Percentiles rank a stretch among this genome's conserved stretches.
Conservation (phyloP, 2,329 filamentous ascomycete genomes). For the Septoria petroselini region DNA sequence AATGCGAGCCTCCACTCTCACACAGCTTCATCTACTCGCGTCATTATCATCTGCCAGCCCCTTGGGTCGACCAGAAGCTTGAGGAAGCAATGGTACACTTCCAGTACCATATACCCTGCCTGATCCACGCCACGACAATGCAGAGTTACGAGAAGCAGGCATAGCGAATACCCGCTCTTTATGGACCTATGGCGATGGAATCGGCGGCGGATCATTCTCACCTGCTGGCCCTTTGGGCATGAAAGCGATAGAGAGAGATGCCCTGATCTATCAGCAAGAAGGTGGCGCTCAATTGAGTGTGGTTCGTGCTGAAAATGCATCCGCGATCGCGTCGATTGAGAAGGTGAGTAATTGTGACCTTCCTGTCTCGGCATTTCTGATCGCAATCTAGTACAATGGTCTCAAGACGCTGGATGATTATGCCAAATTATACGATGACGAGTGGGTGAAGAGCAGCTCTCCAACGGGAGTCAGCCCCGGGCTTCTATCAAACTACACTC, state of each 20-base stretch:
- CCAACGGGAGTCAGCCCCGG: slow-evolving; percentile 40
- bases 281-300: slow-evolving; percentile 2
- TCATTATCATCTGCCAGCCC: background rate
- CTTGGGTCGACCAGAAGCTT: background rate
- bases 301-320: background rate
- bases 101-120: slow-evolving; percentile 1
- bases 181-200: slow-evolving; percentile 5
- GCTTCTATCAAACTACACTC: slow-evolving; percentile 46
- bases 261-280: slow-evolving; percentile 1
- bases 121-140: background rate
- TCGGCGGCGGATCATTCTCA: slow-evolving; percentile 10
- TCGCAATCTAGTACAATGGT: slow-evolving; percentile 18
- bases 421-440: slow-evolving; percentile 42
- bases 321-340: background rate
- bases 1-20: background rate
- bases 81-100: background rate
- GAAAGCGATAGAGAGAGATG: background rate
- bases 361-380: slow-evolving; percentile 1
- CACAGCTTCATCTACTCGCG: background rate
- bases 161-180: background rate
- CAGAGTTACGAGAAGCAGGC: slow-evolving; percentile 1
- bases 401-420: slow-evolving; percentile 38
- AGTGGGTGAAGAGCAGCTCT: slow-evolving; percentile 40
- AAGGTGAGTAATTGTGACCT: background rate
- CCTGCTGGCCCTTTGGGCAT: slow-evolving; percentile 6